Evolutionary conservation across 768 basidiomycete genomes (phyloP), one percentile per base, ranked within the genome.

Genomic region (Lactifluus echinatus): DNA sequence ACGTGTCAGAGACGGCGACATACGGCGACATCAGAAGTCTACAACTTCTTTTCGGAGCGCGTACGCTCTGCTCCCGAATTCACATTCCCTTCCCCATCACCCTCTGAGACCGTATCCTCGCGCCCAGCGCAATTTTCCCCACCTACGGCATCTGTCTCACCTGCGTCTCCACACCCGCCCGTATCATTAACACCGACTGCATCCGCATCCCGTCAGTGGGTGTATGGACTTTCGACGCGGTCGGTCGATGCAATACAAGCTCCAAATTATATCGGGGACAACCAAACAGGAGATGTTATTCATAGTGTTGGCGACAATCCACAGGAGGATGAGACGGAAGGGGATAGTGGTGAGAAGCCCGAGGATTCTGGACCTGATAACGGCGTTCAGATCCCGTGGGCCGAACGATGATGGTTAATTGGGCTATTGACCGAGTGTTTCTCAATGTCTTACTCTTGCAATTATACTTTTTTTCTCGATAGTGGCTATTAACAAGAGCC

Each of bases 341-440:
- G 57, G 23, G 60, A 61, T 24, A 53, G 29, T 17, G 50, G 50
- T n/a, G 60, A 61, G n/a, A 61, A 61, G 42, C 46, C 47, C 10
- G 60, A 61, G 17, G 60, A 58, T 33, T 17, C 39, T 36, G 51
- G 40, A 12, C 21, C 52, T 23, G 47, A n/a, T n/a, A 15, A 29
- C 14, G 31, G 51, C 21, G 39, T 40, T 43, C 46, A 29, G 23
- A 43, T 58, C 24, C 39, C 12, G 10, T 61, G 60, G 60, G 60
- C 58, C 6, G 60, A 61, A 42, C 56, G 51, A 2, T 58, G 40
- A 58, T 11, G 24, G 10, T 19, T 29, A 7, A n/a, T 31, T 42
- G 11, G 31, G 21, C 14, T 39, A 10, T 48, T 40, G 11, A 24
- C 37, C 34, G 40, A 37, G 19, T 8, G 24, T 11, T 8, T n/a